Evolutionary conservation across 805 yeast genomes (phyloP), one percentile per base, ranked within the genome.

Genomic region (Candida yuanshanica): DNA sequence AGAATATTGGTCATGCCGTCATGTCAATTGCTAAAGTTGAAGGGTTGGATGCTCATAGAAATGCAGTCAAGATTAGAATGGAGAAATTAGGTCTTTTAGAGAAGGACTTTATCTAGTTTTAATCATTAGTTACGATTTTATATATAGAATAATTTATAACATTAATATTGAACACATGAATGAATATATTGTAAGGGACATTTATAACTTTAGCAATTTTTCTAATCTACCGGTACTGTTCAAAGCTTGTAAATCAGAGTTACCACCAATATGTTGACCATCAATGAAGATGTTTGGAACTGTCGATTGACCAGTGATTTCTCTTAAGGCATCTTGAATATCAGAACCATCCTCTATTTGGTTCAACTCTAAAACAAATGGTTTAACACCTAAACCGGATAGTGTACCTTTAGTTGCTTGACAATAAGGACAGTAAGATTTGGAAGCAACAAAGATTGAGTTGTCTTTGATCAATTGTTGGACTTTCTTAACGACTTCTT

Each of bases 11-110:
- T n/a, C 80, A 79, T 50, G 97, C 98, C 4, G 97, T 93, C 16
- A 91, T 91, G 91, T 80, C 87, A 29, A 76, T 93, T 47, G 99
- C 99, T 20, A 90, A 80, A 38, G 93, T 90, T 31, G 99, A 93
- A 68, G 99, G 99, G 3, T 74, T 93, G 45, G 97, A 91, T 63
- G 99, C 90, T 10, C 99, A 93, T 71, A 80, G 97, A 64, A 87
- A 89, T 58, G 98, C 99, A 7, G 96, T 93, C 38, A 89, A 89
- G 65, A 82, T 93, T 33, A 81, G 99, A 70, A 81, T 93, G 86
- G 86, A 81, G 51, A 83, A 85, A 59, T 67, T 86, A 33, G 89
- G 89, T 5, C 69, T 77, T 45, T 53, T 74, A 39, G 64, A 67
- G 34, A 44, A 55, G 21, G 55, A 47, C 31, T 66, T 65, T 39